Evolutionary conservation across 306 rosid genomes (phyloP).

Genomic region (Macrotyloma uniflorum): DNA sequence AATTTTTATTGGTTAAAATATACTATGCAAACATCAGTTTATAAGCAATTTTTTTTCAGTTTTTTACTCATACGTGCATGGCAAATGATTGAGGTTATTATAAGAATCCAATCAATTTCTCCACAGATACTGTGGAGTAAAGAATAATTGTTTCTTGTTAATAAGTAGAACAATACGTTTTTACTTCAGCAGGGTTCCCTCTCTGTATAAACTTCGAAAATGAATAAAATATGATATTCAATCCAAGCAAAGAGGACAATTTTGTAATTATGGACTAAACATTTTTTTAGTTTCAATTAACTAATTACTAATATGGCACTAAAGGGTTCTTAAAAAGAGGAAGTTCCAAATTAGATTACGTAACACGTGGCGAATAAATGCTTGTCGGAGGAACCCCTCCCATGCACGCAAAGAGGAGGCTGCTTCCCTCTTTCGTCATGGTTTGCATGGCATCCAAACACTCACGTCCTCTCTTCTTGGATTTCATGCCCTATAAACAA

Average conservation of each 20-base stretch:
- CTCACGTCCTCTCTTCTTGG: conserved; percentile 57
- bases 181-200: not conserved
- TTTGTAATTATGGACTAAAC: conserved; percentile 21
- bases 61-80: not conserved
- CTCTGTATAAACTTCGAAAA: not conserved
- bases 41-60: not conserved
- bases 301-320: not conserved
- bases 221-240: not conserved
- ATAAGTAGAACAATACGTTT: not conserved
- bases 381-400: conserved; percentile 55
- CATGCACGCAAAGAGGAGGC: conserved; percentile 74
- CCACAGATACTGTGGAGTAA: not conserved
- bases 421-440: conserved; percentile 46
- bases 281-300: conserved; percentile 13
- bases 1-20: not conserved
- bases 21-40: not conserved
- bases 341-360: conserved; percentile 50
- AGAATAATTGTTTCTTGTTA: not conserved
- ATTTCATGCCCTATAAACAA: conserved; percentile 35
- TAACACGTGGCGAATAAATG: conserved; percentile 58
- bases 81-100: not conserved
- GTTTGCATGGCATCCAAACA: conserved; percentile 63
- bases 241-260: not conserved
- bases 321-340: not conserved
- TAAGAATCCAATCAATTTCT: not conserved